Percentiles rank a stretch among this genome's conserved stretches.
Conservation (phyloP, 2,329 filamentous ascomycete genomes). For the Beauveria asiatica region DNA sequence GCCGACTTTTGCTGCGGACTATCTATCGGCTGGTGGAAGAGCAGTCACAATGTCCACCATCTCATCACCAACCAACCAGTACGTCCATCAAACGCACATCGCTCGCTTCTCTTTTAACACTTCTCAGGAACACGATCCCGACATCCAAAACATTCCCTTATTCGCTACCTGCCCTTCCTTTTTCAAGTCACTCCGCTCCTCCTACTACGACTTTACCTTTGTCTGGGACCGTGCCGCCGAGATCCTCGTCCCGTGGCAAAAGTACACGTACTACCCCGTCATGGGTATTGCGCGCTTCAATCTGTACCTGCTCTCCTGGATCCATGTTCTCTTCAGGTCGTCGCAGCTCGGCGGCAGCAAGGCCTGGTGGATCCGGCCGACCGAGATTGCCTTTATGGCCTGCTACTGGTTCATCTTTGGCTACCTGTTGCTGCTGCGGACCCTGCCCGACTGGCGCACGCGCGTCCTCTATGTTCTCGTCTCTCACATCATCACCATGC, state of each 20-base stretch:
- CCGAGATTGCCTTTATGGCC: conserved; percentile 53
- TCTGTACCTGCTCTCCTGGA: conserved; percentile 59
- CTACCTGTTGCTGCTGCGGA: conserved; percentile 53
- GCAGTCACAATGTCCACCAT: conserved; percentile 60
- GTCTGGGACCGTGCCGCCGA: conserved; percentile 54
- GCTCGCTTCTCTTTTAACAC: conserved; percentile 13
- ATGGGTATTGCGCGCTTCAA: conserved; percentile 65
- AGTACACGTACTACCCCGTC: conserved; percentile 61
- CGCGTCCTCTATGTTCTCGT: conserved; percentile 56
- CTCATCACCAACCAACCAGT: conserved; percentile 55
- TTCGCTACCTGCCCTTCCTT: conserved; percentile 60
- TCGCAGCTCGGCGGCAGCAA: conserved; percentile 45
- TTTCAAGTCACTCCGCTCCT: conserved; percentile 53
- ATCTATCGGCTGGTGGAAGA: conserved; percentile 63
- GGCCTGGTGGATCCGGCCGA: conserved; percentile 60
- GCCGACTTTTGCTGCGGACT: conserved; percentile 58
- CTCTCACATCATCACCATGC: conserved; percentile 57
- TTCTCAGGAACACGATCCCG: conserved; percentile 44
- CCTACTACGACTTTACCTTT: conserved; percentile 58
- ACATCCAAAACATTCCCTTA: conserved; percentile 59
- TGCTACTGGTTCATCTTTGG: conserved; percentile 63
- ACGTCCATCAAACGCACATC: conserved; percentile 11
- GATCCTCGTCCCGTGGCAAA: conserved; percentile 51
- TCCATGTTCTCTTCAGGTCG: conserved; percentile 51
- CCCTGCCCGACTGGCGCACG: conserved; percentile 47